Base-by-base conservation (phyloP, 2,329 filamentous ascomycete genomes). In the Leptographium flavum region DNA sequence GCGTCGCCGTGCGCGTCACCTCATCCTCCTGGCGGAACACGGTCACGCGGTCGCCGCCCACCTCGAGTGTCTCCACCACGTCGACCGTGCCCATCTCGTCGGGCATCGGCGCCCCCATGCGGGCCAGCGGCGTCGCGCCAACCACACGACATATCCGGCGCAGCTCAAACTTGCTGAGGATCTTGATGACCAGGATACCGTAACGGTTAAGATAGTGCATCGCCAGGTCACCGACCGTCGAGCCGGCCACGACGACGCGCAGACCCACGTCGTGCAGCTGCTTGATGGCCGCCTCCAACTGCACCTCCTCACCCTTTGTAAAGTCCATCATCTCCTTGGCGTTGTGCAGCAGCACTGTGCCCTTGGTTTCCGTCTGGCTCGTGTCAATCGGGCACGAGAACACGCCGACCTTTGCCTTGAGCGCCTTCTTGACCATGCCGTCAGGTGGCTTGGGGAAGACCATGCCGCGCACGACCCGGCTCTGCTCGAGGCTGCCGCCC, bases 321-420 rank as follows among this genome's bases (percentile, higher is more conserved):
- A 96, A 98, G 61, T 96, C 83, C 61, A 96, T 75, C 86, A 98
- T 96, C 68, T 98, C 92, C 71, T 96, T 84, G 48, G 90, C 90
- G 61, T 94, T 98, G 68, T 98, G 87, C 57, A 98, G 67, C 43
- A 98, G 74, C 38, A 98, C 92, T 11, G 92, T 98, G 42, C 93
- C 93, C 74, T 98, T 98, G 58, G 92, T 98, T 70, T 98, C 92
- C 35, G 93, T 98, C 69, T 95, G 88, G 59, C 82, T 87, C 62
- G 76, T 87, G 63, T 98, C 92, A 63, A 98, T 87, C 33, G 92
- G 83, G 67, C 92, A 98, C 54, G 87, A 92, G 73, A 83, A 98
- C 47, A 98, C 90, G 53, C 83, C 92, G 52, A 98, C 92, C 76
- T 95, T 96, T 59, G 92, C 90, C 67, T 86, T 92, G 55, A 67